Conservation (phyloP, 1,284 basidiomycete genomes). For the Leccinum griseonigrum region DNA sequence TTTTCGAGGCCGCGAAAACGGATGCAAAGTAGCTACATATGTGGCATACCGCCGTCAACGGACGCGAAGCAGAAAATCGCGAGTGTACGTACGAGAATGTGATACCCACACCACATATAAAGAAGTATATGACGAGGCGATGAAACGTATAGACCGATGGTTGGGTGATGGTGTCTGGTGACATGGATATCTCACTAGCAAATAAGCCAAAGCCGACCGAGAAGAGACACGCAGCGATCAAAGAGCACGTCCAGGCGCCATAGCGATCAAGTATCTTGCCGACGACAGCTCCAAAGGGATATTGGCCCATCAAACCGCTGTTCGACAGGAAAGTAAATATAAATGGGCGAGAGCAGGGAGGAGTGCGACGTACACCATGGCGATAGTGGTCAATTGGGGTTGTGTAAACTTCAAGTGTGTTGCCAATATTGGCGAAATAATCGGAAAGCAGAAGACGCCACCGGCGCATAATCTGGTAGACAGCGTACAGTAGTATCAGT, state of each 20-base stretch:
- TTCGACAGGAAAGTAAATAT: neutral
- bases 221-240: slow-evolving; percentile 60
- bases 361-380: slow-evolving; percentile 49
- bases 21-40: slow-evolving; percentile 65
- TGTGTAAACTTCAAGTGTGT: slow-evolving; percentile 61
- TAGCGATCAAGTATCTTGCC: slow-evolving; percentile 57
- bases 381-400: slow-evolving; percentile 74
- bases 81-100: slow-evolving; percentile 61
- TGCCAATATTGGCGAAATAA: slow-evolving; percentile 63
- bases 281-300: slow-evolving; percentile 59
- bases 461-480: slow-evolving; percentile 60
- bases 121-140: slow-evolving; percentile 56
- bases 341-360: neutral
- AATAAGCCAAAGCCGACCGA: slow-evolving; percentile 59
- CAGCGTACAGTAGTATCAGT: neutral
- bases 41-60: slow-evolving; percentile 1
- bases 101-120: slow-evolving; percentile 61
- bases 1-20: slow-evolving; percentile 70
- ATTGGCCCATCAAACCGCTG: slow-evolving; percentile 69
- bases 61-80: neutral
- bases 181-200: slow-evolving; percentile 50
- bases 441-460: slow-evolving; percentile 72
- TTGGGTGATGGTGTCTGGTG: slow-evolving; percentile 38
- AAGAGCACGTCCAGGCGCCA: slow-evolving; percentile 63
- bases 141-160: slow-evolving; percentile 47